A percentile compares a stretch with the other conserved stretches of the same genome.
These are phyloP conservation scores for Cucurbita argyrosperma DNA, from an alignment of 306 rosid species.

Conservation along the genomic window DNA sequence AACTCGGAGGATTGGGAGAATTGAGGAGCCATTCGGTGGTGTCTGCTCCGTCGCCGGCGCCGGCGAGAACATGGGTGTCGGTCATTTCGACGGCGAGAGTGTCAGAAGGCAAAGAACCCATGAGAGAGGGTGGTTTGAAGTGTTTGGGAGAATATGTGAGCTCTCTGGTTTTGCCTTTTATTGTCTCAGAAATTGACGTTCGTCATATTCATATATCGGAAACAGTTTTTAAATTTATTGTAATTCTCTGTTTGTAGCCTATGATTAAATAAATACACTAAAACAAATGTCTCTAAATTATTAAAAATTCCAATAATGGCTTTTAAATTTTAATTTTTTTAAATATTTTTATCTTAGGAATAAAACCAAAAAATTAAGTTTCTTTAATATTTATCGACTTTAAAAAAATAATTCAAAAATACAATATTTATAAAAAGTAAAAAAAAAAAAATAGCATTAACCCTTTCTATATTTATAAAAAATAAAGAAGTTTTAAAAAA, in stretches of 20 bases:
- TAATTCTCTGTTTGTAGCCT: background rate
- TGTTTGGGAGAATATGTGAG: background rate
- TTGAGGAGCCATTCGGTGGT: conserved; percentile 6
- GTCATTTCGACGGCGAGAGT: background rate
- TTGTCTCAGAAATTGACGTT: background rate
- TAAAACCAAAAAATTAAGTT: too few species aligned
- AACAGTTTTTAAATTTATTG: background rate
- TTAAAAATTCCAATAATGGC: too few species aligned
- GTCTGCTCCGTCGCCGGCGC: background rate
- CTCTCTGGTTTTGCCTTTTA: background rate
- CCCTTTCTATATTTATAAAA: too few species aligned
- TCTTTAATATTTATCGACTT: too few species aligned
- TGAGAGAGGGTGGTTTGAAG: background rate
- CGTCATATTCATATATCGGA: background rate
- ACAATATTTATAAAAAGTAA: too few species aligned
- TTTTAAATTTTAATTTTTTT: too few species aligned
- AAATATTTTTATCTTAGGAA: too few species aligned
- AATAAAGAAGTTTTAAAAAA: too few species aligned
- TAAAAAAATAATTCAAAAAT: too few species aligned
- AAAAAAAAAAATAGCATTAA: too few species aligned
- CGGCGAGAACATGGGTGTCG: background rate
- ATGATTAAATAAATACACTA: too few species aligned
- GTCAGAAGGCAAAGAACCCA: conserved; percentile 5
- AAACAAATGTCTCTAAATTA: too few species aligned
- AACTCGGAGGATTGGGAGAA: conserved; percentile 4